Base-by-base conservation (phyloP, 2,329 filamentous ascomycete genomes). In the Calonectria pauciramosa region DNA sequence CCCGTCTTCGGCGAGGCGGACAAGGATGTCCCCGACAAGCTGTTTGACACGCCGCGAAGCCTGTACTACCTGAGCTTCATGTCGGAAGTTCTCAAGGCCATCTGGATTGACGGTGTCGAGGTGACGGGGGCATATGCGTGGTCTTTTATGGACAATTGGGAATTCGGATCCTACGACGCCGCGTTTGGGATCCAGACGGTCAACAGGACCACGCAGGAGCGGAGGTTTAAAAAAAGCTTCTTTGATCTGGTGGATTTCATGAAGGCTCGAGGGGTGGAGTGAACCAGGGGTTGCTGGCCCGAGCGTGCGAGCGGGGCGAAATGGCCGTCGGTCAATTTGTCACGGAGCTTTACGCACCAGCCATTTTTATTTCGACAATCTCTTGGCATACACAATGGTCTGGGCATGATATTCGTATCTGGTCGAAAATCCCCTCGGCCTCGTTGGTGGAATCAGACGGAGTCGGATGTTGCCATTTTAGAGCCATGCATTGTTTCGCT, bases 171-270 rank as follows among this genome's bases (percentile, higher is more conserved):
- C 0, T 81, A 79, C 30, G 69, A 75, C 11, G 79, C 85, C 20
- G 88, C 89, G 3, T 92, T 91, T 81, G 91, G 91, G 0, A 86
- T 92, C 56, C 90, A 92, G 80, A 87, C 86, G 1, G 89, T 92
- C 2, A 90, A 91, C 75, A 83, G 86, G 5, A 90, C 89, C 4
- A 89, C 87, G 4, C 86, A 89, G 80, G 84, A 87, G 75, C 81
- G 90, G 30, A 80, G 84, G 49, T 91, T 88, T 68, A 92, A 91
- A 84, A 90, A 90, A 84, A 91, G 89, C 65, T 90, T 91, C 77
- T 91, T 91, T 77, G 90, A 91, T 69, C 80, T 89, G 77, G 88
- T 91, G 20, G 89, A 91, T 77, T 91, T 91, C 72, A 81, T 90
- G 77, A 81, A 80, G 70, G 79, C 82, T 0, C 78, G 82, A 1